These are phyloP conservation scores for Cocos nucifera DNA, from an alignment of 176 grass and related monocot species.

Conservation along the genomic window DNA sequence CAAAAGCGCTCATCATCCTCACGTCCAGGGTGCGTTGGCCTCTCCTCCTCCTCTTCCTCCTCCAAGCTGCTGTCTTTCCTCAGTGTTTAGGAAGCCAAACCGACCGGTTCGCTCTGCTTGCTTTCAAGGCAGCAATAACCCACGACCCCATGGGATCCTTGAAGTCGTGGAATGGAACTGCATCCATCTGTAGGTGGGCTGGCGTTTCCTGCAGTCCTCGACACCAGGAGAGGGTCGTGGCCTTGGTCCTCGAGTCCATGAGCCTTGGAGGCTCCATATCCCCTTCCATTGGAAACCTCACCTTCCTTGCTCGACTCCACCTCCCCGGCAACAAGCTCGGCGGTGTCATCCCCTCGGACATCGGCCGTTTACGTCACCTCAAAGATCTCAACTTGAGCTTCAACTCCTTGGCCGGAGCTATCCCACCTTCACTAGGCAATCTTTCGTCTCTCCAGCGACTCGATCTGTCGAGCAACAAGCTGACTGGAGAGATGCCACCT, in stretches of 20 bases:
- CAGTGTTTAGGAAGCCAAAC: too few species aligned
- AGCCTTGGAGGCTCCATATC: slow-evolving; percentile 19
- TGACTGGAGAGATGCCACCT: neutral
- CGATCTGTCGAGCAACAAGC: neutral
- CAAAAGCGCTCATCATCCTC: too few species aligned
- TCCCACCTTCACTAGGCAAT: neutral
- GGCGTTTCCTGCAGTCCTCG: slow-evolving; percentile 13
- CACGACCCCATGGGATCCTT: slow-evolving; percentile 5
- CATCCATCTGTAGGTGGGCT: slow-evolving; percentile 21
- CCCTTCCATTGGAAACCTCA: slow-evolving; percentile 33
- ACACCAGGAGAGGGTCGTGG: neutral
- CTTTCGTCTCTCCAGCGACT: neutral
- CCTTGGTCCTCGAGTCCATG: slow-evolving; percentile 8
- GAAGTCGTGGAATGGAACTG: slow-evolving; percentile 18
- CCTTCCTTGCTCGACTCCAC: slow-evolving; percentile 1
- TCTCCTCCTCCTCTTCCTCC: too few species aligned
- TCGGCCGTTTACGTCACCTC: neutral
- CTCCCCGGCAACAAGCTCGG: neutral
- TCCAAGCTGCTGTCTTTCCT: too few species aligned
- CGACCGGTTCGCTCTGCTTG: slow-evolving; percentile 25
- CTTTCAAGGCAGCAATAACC: slow-evolving; percentile 26
- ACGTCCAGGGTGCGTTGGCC: too few species aligned
- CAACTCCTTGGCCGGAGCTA: neutral
- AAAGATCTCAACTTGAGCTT: slow-evolving; percentile 10
- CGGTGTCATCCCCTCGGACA: neutral